Percentiles rank a stretch among this genome's conserved stretches.
phyloP scores from a whole-genome alignment of 768 basidiomycete genomes.

The Astraeus odoratus region DNA sequence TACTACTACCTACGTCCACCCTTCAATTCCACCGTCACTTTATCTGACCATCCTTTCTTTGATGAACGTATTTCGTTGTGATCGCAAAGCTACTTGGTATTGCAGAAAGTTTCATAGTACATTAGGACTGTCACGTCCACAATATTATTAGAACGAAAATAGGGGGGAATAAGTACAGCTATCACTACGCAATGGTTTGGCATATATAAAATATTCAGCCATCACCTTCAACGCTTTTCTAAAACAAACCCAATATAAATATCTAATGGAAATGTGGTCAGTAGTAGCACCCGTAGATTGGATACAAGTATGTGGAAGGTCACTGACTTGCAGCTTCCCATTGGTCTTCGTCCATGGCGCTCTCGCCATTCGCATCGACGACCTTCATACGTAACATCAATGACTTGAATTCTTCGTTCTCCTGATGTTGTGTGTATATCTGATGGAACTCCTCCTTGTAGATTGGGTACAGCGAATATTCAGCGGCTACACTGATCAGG shows the following conservation, averaged over 20 bases:
- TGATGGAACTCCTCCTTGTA: constrained; percentile 91
- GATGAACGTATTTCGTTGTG: neutral
- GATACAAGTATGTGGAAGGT: neutral
- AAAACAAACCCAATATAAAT: constrained; percentile 93
- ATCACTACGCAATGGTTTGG: too few species aligned
- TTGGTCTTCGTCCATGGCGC: constrained; percentile 89
- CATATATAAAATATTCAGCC: too few species aligned
- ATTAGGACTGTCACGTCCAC: neutral
- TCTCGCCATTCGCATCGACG: constrained; percentile 77
- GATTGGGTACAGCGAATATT: constrained; percentile 65
- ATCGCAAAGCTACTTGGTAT: neutral
- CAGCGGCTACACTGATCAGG: constrained; percentile 63
- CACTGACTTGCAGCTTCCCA: constrained; percentile 98
- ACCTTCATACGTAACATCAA: constrained; percentile 90
- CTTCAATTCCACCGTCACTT: constrained; percentile 8
- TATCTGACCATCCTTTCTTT: neutral
- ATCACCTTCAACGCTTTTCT: constrained; percentile 47
- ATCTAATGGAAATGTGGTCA: constrained; percentile 40
- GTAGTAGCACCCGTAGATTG: neutral
- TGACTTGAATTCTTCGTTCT: constrained; percentile 73
- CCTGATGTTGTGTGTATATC: constrained; percentile 75
- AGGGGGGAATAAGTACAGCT: too few species aligned
- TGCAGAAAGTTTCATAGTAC: too few species aligned
- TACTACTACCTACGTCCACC: constrained; percentile 4
- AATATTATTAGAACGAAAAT: neutral